Base-by-base conservation (phyloP, 495 filamentous ascomycete genomes). In the Penicillium atrosanguineum region DNA sequence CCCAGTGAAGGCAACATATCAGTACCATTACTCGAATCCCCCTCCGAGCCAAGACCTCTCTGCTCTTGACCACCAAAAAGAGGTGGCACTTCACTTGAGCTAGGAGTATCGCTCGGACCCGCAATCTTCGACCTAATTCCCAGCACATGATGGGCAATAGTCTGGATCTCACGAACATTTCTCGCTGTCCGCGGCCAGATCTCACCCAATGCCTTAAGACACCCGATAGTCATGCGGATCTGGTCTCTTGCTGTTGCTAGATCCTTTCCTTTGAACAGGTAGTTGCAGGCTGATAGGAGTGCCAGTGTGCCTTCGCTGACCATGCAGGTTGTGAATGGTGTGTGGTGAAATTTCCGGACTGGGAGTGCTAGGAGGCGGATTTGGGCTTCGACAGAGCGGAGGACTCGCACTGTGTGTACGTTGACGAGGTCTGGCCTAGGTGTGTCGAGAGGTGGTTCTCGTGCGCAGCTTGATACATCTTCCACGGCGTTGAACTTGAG, bases 81-180 rank as follows among this genome's bases (percentile, higher is more conserved):
- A 23, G 20, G 7, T 7, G 50, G 57, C 1, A 53, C 6, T 23
- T 53, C 57, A 34, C 41, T 47, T 4, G 44, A 52, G 4, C 44
- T 37, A 18, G 56, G 31, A 31, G 44, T 54, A 44, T 19, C 45
- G 14, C n/a, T 31, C 20, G 36, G 50, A 12, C 20, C 48, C 9
- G 36, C 29, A 38, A 21, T 1, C 8, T 48, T 51, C 0, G 52
- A 34, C 23, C 28, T 51, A 38, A 69, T 31, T 0, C 60, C 64
- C 1, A 69, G 41, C 6, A 69, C 64, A 54, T 87, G 76, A 59
- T 84, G 81, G 25, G 87, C 87, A 62, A 87, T 88, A 28, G 81
- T 87, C 67, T 90, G 87, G 6, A 91, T 80, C 63, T 90, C 86
- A 49, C 87, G 80, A 18, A 88, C 84, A 34, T 89, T 80, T 57